Conservation (phyloP, 768 basidiomycete genomes). For the Termitomyces sp. region DNA sequence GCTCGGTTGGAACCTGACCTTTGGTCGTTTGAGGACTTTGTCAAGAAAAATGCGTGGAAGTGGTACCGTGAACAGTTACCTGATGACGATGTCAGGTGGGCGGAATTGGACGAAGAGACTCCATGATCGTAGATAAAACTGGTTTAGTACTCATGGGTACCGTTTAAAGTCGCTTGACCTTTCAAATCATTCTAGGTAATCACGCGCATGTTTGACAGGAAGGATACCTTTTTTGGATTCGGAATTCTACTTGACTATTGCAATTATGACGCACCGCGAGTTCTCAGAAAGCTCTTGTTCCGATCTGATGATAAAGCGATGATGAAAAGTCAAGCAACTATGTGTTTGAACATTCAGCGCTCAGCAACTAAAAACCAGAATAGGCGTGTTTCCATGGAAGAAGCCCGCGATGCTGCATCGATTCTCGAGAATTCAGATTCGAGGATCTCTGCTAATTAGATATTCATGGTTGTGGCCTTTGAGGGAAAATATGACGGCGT, state of each 20-base stretch:
- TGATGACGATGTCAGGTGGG: constrained; percentile 44
- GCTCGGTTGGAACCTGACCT: constrained; percentile 45
- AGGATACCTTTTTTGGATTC: too few species aligned
- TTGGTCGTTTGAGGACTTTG: constrained; percentile 84
- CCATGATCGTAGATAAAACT: background rate
- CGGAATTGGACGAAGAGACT: constrained; percentile 39
- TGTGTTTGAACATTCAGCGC: background rate
- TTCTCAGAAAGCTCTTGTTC: too few species aligned
- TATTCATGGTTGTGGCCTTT: background rate
- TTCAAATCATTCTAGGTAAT: background rate
- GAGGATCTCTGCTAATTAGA: background rate
- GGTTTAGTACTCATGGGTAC: background rate
- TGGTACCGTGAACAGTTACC: constrained; percentile 55
- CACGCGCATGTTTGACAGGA: background rate
- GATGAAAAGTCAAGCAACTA: background rate
- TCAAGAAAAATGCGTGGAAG: constrained; percentile 67
- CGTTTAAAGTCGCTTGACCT: background rate
- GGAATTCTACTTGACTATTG: background rate
- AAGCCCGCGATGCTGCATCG: too few species aligned
- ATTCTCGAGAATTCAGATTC: background rate
- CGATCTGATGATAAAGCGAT: too few species aligned
- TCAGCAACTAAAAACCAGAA: too few species aligned
- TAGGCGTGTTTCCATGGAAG: too few species aligned
- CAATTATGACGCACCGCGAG: background rate
- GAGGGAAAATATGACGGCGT: background rate